Base-by-base conservation (phyloP, 2,329 filamentous ascomycete species). In the Xylariaceae sp. region DNA sequence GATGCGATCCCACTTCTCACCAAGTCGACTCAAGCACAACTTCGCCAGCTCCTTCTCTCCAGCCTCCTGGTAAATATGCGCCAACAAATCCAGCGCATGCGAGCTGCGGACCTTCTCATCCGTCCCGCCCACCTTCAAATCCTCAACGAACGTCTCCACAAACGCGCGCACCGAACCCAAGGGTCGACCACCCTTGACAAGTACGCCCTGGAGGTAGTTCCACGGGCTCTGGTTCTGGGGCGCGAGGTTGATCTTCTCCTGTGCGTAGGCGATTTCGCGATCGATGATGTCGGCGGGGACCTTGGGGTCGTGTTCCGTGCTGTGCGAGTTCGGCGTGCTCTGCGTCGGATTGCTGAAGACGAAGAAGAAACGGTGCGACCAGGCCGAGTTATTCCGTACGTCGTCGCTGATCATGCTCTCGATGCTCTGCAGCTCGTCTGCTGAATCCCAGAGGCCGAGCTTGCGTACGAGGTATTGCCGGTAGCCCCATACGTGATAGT, bases 401-500 rank as follows among this genome's bases (percentile, higher is more conserved):
- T 99, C 94, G 39, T 84, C 78, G 59, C 84, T 79, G 59, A 99
- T 82, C 73, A 96, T 82, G 45, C 76, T 75, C 71, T 94, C 88
- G 39, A 90, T 84, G 61, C 87, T 86, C 55, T 78, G 74, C 17
- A 95, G 78, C 79, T 99, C 86, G 52, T 80, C 79, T 51, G 80
- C 78, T 73, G 64, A 65, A 45, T 61, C 67, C 69, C 69, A 72
- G 79, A 77, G 88, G 72, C 85, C 87, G 80, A 88, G 75, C 70
- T 84, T 85, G 55, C 77, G 76, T 47, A 86, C 82, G 17, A 87
- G 74, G 70, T 83, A 86, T 73, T 96, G 91, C 60, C 94, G 83
- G 77, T 97, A 99, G 57, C 88, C 91, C 94, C 94, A 99, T 52
- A 97, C 94, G 73, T 99, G 94, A 73, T 99, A 97, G 78, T 99